Percentiles rank a stretch among this genome's conserved stretches.
Conservation (phyloP, 1,284 basidiomycete genomes). For the Puccinia coronata region DNA sequence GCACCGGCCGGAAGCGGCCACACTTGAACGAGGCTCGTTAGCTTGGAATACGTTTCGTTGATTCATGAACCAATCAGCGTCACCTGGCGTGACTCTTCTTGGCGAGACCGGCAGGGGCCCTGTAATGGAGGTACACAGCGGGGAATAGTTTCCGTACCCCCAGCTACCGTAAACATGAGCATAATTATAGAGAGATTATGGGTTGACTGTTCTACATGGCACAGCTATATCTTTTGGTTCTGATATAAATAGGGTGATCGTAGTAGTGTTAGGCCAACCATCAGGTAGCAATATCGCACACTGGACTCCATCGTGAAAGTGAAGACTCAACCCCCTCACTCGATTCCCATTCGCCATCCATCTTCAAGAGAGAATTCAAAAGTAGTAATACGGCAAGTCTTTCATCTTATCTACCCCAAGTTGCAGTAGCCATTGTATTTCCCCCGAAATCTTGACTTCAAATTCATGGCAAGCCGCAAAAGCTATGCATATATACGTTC, state of each 20-base stretch:
- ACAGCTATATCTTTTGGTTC: not conserved
- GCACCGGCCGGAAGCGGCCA: not conserved
- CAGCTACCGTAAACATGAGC: not conserved
- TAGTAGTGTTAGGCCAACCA: not conserved
- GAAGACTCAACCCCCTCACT: not conserved
- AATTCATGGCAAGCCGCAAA: not conserved
- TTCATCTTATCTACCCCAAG: not conserved
- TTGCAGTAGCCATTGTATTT: constrained; percentile 2
- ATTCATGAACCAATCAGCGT: not conserved
- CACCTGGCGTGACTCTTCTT: not conserved
- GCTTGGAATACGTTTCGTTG: not conserved
- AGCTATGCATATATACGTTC: not conserved
- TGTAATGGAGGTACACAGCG: not conserved
- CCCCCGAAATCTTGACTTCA: not conserved
- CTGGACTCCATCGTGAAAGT: not conserved
- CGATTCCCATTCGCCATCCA: not conserved
- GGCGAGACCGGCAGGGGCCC: too few relatives aligned
- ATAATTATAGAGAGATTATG: not conserved
- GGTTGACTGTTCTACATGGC: not conserved
- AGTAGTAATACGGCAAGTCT: not conserved
- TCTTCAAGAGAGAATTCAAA: not conserved
- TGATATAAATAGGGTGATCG: not conserved
- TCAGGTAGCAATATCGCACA: not conserved
- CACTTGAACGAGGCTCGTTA: not conserved
- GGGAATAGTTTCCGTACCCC: not conserved